Base-by-base conservation (phyloP, 352 stramenopile species). In the Globisporangium carolinianum region DNA sequence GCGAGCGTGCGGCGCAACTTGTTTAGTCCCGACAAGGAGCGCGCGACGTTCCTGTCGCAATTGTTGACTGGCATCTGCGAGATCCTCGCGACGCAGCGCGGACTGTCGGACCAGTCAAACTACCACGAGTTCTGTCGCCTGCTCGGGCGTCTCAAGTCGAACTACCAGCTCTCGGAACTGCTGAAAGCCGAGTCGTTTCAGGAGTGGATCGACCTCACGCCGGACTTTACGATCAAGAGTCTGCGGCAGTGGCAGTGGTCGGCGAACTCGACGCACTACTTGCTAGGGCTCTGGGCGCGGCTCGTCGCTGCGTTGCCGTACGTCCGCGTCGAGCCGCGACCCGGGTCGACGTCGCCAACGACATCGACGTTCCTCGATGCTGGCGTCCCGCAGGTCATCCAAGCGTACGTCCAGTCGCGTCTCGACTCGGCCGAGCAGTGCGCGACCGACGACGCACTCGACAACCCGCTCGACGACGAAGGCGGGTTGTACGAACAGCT, bases 101-200 rank as follows among this genome's bases (percentile, higher is more conserved):
- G 96, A n/a, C 81, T 99, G 10, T 90, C 97, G n/a, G 92, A 99
- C 63, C 91, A 98, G 63, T 91, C 98, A 59, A 99, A 99, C 67
- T 99, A 99, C 70, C 97, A 99, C 79, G 89, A 98, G 67, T 99
- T 99, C 69, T 99, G 97, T 78, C 87, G 96, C 41, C 69, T 99
- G 10, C 80, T 98, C n/a, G 94, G 97, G 1, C 76, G 96, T 1
- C 68, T 99, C 46, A 99, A 99, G 77, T 95, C 91, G 5, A 99
- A 98, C 72, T 99, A 98, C 73, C 97, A 99, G 75, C 81, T 99
- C 14, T 96, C 86, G 37, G 96, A 99, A 71, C 79, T 98, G 41
- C 96, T 99, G 59, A 98, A 98, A 64, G 88, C 95, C 11, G 93
- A 98, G 7, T 89, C 86, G 43, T 99, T 98, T 65, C 71, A 97